Base-by-base conservation (phyloP, 2,329 filamentous ascomycete species). In the Colletotrichum magnum region DNA sequence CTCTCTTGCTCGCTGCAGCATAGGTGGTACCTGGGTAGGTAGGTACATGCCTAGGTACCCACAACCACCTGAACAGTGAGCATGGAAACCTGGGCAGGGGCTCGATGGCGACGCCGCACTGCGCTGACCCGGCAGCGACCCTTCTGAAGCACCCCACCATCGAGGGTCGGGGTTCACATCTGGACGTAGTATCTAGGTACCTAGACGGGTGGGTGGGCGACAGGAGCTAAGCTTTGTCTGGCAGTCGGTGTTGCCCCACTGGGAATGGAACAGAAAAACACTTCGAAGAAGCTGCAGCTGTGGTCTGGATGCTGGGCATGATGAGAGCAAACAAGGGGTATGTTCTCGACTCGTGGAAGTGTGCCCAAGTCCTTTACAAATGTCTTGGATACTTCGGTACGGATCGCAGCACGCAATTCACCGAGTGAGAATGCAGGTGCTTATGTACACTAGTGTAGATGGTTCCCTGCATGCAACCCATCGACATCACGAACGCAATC, bases 201-300 rank as follows among this genome's bases (percentile, higher is more conserved):
- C 36, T 57, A 32, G 36, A 21, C 43, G 45, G 57, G 32, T 10
- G 10, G 32, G 32, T 36, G 57, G 47, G 47, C 41, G 41, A 43
- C 15, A 24, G 13, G 52, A 56, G 62, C 66, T 66, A 66, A 69
- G 66, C 66, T 66, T 60, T 47, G 32, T 56, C 56, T 66, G 61
- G 53, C 53, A 59, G 53, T 21, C n/a, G 39, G 13, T 52, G 18
- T 13, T 39, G 51, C 16, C 24, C 62, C 66, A 60, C 66, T 51
- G 9, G 12, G 16, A 43, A 60, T 56, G 50, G 62, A 61, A 60
- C 50, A 45, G 50, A 47, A 64, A 45, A 67, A 58, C 16, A 41
- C 32, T 36, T 12, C 7, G 32, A 36, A 32, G 28, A 32, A 12
- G 32, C 7, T 36, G 32, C 32, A 9, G 32, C 32, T 36, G 32